A percentile compares a stretch with the other conserved stretches of the same genome.
Conservation (phyloP, 164 flowering plant species). For the Annona cherimola region DNA sequence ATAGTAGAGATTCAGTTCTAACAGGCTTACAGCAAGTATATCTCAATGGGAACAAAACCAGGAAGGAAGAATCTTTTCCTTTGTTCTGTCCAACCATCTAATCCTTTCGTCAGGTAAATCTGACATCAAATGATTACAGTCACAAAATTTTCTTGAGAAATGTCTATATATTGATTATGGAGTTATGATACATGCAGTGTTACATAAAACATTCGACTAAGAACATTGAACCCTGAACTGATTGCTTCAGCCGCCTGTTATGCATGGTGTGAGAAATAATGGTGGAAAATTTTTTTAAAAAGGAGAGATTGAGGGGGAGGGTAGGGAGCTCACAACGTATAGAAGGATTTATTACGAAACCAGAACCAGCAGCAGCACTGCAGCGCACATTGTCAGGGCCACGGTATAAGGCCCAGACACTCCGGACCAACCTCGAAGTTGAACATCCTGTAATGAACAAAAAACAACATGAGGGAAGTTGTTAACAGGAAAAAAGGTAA, state of each 20-base stretch:
- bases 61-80: too few species aligned
- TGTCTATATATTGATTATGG: neutral
- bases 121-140: too few species aligned
- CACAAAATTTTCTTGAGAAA: neutral
- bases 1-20: too few species aligned
- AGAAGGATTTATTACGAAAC: conserved; percentile 5
- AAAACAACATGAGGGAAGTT: neutral
- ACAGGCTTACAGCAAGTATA: too few species aligned
- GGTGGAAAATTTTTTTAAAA: neutral
- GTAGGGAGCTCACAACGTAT: neutral
- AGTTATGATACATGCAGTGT: neutral
- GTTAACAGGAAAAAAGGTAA: neutral
- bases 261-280: neutral
- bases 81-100: too few species aligned
- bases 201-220: neutral
- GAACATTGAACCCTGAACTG: neutral
- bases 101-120: too few species aligned
- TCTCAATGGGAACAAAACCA: too few species aligned
- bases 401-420: conserved; percentile 12
- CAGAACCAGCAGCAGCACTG: conserved; percentile 9
- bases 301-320: too few species aligned
- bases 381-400: conserved; percentile 19
- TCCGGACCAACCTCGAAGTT: conserved; percentile 20
- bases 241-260: neutral
- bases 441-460: neutral